Base-by-base conservation (phyloP, 1,284 basidiomycete species). In the Wallemia mellicola region DNA sequence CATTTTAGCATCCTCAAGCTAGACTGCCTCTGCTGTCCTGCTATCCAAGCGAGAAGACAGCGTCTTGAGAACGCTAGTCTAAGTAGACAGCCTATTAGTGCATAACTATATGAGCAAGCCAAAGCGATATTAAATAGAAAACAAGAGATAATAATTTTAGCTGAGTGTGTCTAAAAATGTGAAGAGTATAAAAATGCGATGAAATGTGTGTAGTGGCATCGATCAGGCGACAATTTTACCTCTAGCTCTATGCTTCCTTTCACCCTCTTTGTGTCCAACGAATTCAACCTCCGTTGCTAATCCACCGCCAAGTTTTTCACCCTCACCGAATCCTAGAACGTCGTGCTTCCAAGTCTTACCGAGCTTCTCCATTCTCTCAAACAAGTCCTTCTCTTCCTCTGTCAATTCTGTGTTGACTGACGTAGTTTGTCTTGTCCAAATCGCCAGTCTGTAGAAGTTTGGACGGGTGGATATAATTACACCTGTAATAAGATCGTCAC, bases 401-500 rank as follows among this genome's bases (percentile, higher is more conserved):
- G 69, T 68, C 58, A 64, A 61, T 62, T 65, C 28, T 64, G 64
- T 24, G 65, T 67, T 38, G 70, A 67, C 69, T 33, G 86, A 84
- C 9, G 38, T 48, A 5, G 85, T 83, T 59, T 81, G 74, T 58
- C 91, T 79, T 57, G 92, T 96, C 92, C 92, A 96, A 74, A 98
- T 89, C 61, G 87, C 87, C 66, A 98, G 73, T 59, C 92, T 83
- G 75, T 89, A 98, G 71, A 96, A 96, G 69, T 88, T 86, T 60
- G 87, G 86, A 62, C 92, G 82, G 57, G 86, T 83, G 17, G 86
- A 89, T 60, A 96, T 81, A 67, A 98, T 94, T 58, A 98, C 91
- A 60, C 92, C 89, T 0, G 88, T 94, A 64, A 95, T 84, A 61
- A 89, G 76, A 67, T 77, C 78, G 63, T 73, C 68, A 28, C 60